Base-by-base conservation (phyloP, 805 yeast genomes). In the Cyberlindnera subsufficiens region DNA sequence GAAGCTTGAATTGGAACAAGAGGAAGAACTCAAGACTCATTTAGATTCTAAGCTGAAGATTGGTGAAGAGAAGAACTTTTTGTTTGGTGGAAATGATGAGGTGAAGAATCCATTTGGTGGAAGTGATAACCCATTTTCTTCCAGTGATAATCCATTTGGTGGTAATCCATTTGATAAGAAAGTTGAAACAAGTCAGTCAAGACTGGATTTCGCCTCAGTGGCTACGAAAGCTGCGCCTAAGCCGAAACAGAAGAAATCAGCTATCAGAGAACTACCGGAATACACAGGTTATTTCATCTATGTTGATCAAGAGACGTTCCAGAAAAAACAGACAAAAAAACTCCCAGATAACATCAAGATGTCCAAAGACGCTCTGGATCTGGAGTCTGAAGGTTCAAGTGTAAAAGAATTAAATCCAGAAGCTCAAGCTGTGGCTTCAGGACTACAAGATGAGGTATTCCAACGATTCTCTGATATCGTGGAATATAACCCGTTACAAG, bases 401-500 rank as follows among this genome's bases (percentile, higher is more conserved):
- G 58, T 52, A 30, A 31, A 32, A 6, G 47, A 42, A 29, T 35
- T 61, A 37, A 67, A 61, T 43, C 70, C 74, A 20, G 72, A 76
- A 38, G 62, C 71, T 1, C 77, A 73, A 44, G 71, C 70, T 35
- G 61, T 80, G 15, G 67, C 78, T 2, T 72, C 69, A 40, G 68
- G 80, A 64, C 63, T 84, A 41, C 55, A 55, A 38, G 85, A 86
- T 47, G 78, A 77, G 43, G 76, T 75, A 6, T 93, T 93, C 63
- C 87, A 86, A 56, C 75, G 80, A 46, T 93, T 93, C 61, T 75
- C 86, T 25, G 82, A 78, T 41, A 69, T 78, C 2, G 83, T 86
- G 11, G 82, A 83, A 11, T 84, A 83, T 56, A 93, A 93, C 56
- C 90, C 97, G 3, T 70, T 73, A 3, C 99, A 93, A 65, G 86